These are phyloP conservation scores for Amylostereum areolatum DNA, from an alignment of 1,284 basidiomycete genomes.

Conservation along the genomic window DNA sequence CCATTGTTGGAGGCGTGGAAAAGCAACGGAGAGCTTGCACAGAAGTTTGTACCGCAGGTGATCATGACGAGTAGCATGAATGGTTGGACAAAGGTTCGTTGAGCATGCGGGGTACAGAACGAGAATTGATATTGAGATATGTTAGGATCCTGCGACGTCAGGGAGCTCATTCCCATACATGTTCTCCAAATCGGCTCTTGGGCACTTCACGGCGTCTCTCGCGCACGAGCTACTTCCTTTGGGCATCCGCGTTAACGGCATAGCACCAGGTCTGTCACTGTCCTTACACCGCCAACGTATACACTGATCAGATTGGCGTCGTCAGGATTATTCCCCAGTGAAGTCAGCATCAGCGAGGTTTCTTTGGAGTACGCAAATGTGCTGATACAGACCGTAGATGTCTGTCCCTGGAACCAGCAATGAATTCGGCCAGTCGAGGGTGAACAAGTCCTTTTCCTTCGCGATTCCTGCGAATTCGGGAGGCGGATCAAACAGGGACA, in stretches of 20 bases:
- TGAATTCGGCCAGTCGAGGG: constrained; percentile 25
- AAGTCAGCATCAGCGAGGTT: not conserved
- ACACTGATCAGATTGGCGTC: too few species aligned
- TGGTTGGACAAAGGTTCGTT: constrained; percentile 42
- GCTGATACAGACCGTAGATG: constrained; percentile 21
- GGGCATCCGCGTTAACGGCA: constrained; percentile 52
- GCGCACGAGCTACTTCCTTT: constrained; percentile 45
- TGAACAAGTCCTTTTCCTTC: constrained; percentile 21
- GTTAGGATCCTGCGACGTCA: constrained; percentile 35
- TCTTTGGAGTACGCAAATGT: not conserved
- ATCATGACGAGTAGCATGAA: constrained; percentile 51
- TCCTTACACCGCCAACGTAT: too few species aligned
- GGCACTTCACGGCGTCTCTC: constrained; percentile 41
- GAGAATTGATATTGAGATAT: too few species aligned
- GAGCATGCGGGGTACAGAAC: not conserved
- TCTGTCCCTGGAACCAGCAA: constrained; percentile 25
- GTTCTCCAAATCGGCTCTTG: constrained; percentile 46
- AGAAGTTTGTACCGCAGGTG: constrained; percentile 40
- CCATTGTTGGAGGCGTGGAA: constrained; percentile 45
- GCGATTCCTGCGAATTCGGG: constrained; percentile 28
- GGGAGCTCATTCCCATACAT: constrained; percentile 40
- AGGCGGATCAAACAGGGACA: constrained; percentile 36
- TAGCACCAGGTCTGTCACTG: constrained; percentile 34
- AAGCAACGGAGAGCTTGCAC: not conserved
- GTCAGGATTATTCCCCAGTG: too few species aligned